These are phyloP conservation scores for Glaciozyma antarctica DNA, from an alignment of 768 basidiomycete species.

Conservation along the genomic window DNA sequence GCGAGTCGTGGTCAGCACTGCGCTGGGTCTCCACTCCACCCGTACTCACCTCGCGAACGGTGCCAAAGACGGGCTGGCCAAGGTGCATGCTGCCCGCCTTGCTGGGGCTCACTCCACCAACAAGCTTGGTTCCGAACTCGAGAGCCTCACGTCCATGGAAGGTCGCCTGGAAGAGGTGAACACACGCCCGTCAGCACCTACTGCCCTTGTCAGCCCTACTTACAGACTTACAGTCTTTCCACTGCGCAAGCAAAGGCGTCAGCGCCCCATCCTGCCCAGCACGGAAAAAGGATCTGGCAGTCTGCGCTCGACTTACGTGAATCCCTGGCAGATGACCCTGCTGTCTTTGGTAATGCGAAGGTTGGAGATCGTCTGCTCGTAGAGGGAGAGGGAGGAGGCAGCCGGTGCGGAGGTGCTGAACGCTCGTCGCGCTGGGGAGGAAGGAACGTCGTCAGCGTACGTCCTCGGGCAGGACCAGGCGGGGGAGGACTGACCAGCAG, in stretches of 20 bases:
- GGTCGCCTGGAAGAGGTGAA: constrained; percentile 54
- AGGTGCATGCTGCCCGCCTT: constrained; percentile 94
- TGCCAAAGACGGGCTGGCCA: constrained; percentile 86
- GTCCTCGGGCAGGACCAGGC: too few relatives aligned
- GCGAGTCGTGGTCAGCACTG: neutral
- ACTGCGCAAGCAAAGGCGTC: constrained; percentile 45
- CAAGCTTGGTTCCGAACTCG: constrained; percentile 92
- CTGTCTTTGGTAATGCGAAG: constrained; percentile 89
- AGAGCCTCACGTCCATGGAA: constrained; percentile 92
- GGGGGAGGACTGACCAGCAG: too few relatives aligned
- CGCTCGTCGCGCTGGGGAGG: neutral
- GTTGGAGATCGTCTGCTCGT: constrained; percentile 83
- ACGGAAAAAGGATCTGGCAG: neutral
- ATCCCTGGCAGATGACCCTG: constrained; percentile 73
- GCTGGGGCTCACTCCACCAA: constrained; percentile 92
- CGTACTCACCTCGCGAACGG: constrained; percentile 67
- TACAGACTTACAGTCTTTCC: constrained; percentile 61
- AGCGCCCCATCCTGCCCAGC: neutral
- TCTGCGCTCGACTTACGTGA: constrained; percentile 23
- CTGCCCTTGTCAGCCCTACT: too few relatives aligned
- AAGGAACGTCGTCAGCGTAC: too few relatives aligned
- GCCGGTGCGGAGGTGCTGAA: constrained; percentile 12
- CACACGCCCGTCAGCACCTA: neutral
- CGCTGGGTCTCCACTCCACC: neutral
- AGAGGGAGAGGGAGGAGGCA: constrained; percentile 37